These are phyloP conservation scores for Hemisphaericaspora nanyangensis DNA, from an alignment of 805 yeast genomes.

Conservation along the genomic window DNA sequence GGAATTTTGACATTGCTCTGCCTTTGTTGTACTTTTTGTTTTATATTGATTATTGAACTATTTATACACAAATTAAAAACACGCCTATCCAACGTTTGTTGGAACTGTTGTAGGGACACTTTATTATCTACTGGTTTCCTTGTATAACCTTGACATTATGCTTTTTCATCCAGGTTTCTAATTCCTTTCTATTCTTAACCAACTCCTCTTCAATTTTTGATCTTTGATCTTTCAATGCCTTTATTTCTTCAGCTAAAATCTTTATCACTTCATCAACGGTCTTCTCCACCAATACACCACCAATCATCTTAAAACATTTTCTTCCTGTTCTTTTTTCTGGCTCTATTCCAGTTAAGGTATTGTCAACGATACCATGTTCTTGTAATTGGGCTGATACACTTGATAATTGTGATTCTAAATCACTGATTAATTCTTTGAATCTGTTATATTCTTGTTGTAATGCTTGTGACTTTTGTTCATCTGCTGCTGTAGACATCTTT, in stretches of 20 bases:
- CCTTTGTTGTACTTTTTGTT: not conserved
- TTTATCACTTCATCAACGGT: slow-evolving; percentile 68
- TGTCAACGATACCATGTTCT: slow-evolving; percentile 40
- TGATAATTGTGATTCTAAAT: slow-evolving; percentile 36
- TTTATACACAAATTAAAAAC: slow-evolving; percentile 1
- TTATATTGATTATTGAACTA: not conserved
- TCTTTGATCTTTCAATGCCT: slow-evolving; percentile 18
- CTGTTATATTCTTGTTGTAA: slow-evolving; percentile 40
- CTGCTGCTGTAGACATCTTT: slow-evolving; percentile 9
- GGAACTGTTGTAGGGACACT: too few species aligned
- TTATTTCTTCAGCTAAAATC: slow-evolving; percentile 21
- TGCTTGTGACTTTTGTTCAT: slow-evolving; percentile 35
- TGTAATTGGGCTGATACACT: slow-evolving; percentile 32
- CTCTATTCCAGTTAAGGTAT: slow-evolving; percentile 32
- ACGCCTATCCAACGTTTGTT: too few species aligned
- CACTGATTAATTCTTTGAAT: slow-evolving; percentile 35
- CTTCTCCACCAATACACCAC: slow-evolving; percentile 85
- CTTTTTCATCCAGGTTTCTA: slow-evolving; percentile 38
- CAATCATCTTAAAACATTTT: slow-evolving; percentile 88
- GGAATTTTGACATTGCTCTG: not conserved
- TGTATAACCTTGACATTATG: slow-evolving; percentile 40
- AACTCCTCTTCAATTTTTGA: slow-evolving; percentile 24
- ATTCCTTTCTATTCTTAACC: slow-evolving; percentile 23
- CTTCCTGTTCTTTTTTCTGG: slow-evolving; percentile 45
- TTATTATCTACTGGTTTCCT: slow-evolving; percentile 6